Evolutionary conservation across 164 flowering plant genomes (phyloP).

Genomic region (Vitis vinifera): ASM3070453v1 NC_081805.1:20174501-20175000

Average conservation of each 20-base stretch:
- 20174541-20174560: slow-evolving; percentile 56
- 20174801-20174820: neutral
- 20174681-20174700: neutral
- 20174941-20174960: neutral
- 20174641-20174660: neutral
- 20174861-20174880: no score
- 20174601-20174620: slow-evolving; percentile 78
- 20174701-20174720: neutral
- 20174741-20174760: neutral
- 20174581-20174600: slow-evolving; percentile 90
- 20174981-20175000: neutral
- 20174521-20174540: neutral
- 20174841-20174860: neutral
- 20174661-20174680: neutral
- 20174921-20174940: neutral
- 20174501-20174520: neutral
- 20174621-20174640: slow-evolving; percentile 34
- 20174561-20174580: slow-evolving; percentile 96
- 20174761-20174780: neutral
- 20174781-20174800: neutral
- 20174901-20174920: neutral
- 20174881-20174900: neutral
- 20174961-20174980: neutral
- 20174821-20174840: neutral
- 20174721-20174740: neutral